Conservation (phyloP, 352 stramenopile genomes). For the Phytophthora cryptogea region DNA sequence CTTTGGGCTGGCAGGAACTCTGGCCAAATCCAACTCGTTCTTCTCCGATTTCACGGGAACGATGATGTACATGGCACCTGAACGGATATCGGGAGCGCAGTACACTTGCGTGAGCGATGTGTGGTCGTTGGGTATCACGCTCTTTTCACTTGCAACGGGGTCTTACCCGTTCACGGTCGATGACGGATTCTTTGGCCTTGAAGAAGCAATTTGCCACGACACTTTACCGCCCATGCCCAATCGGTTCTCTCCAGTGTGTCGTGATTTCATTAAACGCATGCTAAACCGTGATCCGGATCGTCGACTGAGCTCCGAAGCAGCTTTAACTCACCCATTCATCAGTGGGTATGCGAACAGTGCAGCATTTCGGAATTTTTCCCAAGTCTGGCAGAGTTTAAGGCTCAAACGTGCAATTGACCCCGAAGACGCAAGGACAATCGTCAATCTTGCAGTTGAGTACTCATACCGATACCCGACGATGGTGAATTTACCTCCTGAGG, state of each 20-base stretch:
- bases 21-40: constrained; percentile 78
- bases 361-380: constrained; percentile 39
- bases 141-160: constrained; percentile 73
- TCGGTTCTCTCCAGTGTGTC: constrained; percentile 85
- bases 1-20: constrained; percentile 77
- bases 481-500: constrained; percentile 16
- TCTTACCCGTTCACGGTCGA: constrained; percentile 73
- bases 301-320: constrained; percentile 84
- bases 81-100: constrained; percentile 87
- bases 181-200: constrained; percentile 83
- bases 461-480: constrained; percentile 29
- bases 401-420: constrained; percentile 28
- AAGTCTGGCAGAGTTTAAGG: constrained; percentile 45
- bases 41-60: constrained; percentile 91
- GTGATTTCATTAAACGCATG: constrained; percentile 93
- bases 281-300: constrained; percentile 86
- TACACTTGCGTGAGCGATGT: constrained; percentile 87
- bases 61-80: constrained; percentile 95
- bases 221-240: constrained; percentile 74
- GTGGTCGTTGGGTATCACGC: constrained; percentile 76
- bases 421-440: constrained; percentile 35
- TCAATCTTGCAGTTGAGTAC: constrained; percentile 44
- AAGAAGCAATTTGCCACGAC: constrained; percentile 84
- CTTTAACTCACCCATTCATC: constrained; percentile 91
- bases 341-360: constrained; percentile 44